Conservation (phyloP, 2,329 filamentous ascomycete species). For the Monilinia vaccinii-corymbosi region DNA sequence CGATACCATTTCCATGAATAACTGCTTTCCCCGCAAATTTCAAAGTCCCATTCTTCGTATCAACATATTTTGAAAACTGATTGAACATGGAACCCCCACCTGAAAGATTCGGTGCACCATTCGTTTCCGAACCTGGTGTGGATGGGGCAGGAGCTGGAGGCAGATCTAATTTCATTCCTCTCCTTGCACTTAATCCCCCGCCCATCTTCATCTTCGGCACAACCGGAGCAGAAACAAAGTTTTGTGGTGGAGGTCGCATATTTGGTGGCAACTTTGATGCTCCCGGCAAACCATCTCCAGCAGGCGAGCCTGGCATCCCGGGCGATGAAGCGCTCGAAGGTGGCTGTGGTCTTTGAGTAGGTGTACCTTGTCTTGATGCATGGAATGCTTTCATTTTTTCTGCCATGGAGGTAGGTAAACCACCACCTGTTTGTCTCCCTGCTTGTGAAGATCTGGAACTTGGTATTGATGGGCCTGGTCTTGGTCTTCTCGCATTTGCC, state of each 20-base stretch:
- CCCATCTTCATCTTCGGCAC: constrained; percentile 35
- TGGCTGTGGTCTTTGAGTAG: constrained; percentile 21
- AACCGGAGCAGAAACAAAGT: constrained; percentile 41
- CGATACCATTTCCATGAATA: constrained; percentile 80
- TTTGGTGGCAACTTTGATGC: constrained; percentile 35
- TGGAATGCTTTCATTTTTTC: constrained; percentile 64
- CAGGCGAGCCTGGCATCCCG: constrained; percentile 13
- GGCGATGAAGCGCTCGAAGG: constrained; percentile 30
- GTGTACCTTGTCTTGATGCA: constrained; percentile 49
- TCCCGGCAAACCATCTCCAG: constrained; percentile 34
- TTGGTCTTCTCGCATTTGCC: constrained; percentile 51
- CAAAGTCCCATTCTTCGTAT: constrained; percentile 74
- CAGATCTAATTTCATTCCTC: constrained; percentile 49
- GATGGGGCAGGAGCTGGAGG: constrained; percentile 15
- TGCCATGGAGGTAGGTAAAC: constrained; percentile 53
- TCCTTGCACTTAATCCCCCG: constrained; percentile 57
- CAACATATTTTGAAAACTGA: constrained; percentile 73
- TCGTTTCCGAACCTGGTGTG: constrained; percentile 15
- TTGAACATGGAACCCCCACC: constrained; percentile 42
- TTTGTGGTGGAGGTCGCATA: constrained; percentile 39
- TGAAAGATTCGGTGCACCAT: constrained; percentile 15
- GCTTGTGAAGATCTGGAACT: not conserved
- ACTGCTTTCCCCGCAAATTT: constrained; percentile 90
- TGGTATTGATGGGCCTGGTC: constrained; percentile 5
- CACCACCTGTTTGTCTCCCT: constrained; percentile 36